A percentile compares a stretch with the other conserved stretches of the same genome.
Conservation (phyloP, 1,139 yeast species). For the Hanseniaspora sp. region DNA sequence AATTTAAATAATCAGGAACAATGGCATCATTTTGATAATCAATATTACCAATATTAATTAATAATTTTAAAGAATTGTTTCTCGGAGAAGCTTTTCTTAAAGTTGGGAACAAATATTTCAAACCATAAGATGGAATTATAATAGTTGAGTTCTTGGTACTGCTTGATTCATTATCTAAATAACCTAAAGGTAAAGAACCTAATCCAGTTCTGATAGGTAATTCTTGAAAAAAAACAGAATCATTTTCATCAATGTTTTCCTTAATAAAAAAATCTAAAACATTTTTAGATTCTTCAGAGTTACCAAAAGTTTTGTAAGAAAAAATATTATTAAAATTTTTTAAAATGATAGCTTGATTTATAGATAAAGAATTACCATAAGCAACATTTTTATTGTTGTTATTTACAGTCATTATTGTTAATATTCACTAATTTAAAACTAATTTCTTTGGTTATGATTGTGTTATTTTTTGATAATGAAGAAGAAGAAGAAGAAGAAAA, state of each 20-base stretch:
- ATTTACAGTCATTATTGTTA: background rate
- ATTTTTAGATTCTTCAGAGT: constrained; percentile 32
- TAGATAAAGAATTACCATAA: constrained; percentile 22
- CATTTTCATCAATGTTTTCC: constrained; percentile 47
- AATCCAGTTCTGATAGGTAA: constrained; percentile 79
- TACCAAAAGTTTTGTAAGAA: constrained; percentile 57
- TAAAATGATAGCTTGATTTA: constrained; percentile 58
- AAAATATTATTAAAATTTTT: constrained; percentile 54
- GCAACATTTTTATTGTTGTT: background rate
- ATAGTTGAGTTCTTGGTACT: constrained; percentile 34
- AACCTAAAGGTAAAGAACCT: constrained; percentile 68
- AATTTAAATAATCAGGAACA: constrained; percentile 56
- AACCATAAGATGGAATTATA: constrained; percentile 56
- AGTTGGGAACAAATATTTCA: constrained; percentile 36
- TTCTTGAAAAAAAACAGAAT: constrained; percentile 43
- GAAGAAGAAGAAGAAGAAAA: too few relatives aligned
- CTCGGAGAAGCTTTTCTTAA: constrained; percentile 47
- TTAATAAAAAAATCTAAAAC: constrained; percentile 50
- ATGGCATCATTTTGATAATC: constrained; percentile 48
- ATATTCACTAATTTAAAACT: too few relatives aligned
- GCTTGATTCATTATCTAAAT: constrained; percentile 37
- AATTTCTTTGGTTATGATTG: background rate
- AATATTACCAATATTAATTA: constrained; percentile 63
- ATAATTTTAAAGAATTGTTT: constrained; percentile 37
- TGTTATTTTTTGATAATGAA: too few relatives aligned